Conservation (phyloP, 305 asterid genomes). For the Rubia peregrina region DNA sequence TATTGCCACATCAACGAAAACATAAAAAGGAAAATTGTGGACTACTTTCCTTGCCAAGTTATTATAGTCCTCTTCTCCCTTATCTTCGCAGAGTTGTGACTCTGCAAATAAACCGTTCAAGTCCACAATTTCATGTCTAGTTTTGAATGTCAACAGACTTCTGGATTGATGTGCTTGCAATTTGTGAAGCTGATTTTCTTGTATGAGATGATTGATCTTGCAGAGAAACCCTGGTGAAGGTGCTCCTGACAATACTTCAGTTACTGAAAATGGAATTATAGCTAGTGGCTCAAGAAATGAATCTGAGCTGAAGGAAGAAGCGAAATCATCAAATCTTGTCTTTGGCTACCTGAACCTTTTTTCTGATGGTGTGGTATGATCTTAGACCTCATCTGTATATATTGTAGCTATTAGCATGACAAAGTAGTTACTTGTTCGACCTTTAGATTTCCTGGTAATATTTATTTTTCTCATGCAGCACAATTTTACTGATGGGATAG, state of each 20-base stretch:
- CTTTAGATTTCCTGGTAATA: not conserved
- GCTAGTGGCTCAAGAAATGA: conserved; percentile 28
- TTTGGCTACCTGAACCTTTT: conserved; percentile 95
- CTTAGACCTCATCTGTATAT: not conserved
- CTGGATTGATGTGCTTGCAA: not conserved
- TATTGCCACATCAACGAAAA: not conserved
- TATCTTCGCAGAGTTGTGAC: not conserved
- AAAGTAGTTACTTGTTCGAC: not conserved
- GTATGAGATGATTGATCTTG: conserved; percentile 23
- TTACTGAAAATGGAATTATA: conserved; percentile 32
- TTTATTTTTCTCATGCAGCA: conserved; percentile 45
- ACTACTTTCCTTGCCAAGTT: not conserved
- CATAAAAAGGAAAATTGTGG: not conserved
- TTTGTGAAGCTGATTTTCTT: not conserved
- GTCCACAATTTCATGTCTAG: not conserved
- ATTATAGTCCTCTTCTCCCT: not conserved
- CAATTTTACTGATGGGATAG: conserved; percentile 98
- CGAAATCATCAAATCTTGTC: conserved; percentile 71
- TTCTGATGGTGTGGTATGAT: conserved; percentile 94
- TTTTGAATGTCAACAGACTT: not conserved
- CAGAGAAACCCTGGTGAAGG: conserved; percentile 53
- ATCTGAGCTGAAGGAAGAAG: conserved; percentile 29
- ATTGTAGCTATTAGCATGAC: not conserved
- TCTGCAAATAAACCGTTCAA: not conserved
- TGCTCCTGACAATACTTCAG: conserved; percentile 30